Conservation (phyloP, 2,329 filamentous ascomycete species). For the Metarhizium anisopliae region DNA sequence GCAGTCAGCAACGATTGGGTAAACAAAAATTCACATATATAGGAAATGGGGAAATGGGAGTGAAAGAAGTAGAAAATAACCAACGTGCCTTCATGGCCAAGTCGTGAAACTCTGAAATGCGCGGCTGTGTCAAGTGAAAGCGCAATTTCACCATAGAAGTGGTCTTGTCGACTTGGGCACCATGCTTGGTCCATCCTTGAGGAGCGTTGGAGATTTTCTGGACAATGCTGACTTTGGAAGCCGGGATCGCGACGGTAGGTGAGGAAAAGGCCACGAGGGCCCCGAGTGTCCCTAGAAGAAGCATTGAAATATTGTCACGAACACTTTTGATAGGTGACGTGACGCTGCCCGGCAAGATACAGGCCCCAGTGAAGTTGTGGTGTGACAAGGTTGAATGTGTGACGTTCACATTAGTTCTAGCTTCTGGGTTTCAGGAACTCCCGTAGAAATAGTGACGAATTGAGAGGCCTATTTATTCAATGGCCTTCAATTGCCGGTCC, state of each 20-base stretch:
- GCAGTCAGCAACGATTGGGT: not conserved
- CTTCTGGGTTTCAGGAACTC: not conserved
- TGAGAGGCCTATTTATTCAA: not conserved
- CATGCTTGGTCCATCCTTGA: slow-evolving; percentile 3
- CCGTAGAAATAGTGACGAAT: too few relatives aligned
- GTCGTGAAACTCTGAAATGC: slow-evolving; percentile 3
- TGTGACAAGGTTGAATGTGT: too few relatives aligned
- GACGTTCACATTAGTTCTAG: not conserved
- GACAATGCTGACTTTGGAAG: not conserved
- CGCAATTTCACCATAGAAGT: slow-evolving; percentile 3
- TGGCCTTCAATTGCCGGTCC: not conserved
- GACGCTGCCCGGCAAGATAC: not conserved
- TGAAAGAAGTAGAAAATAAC: too few relatives aligned
- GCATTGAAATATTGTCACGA: not conserved
- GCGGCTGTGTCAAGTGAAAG: slow-evolving; percentile 4
- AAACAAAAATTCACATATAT: not conserved
- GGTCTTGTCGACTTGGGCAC: not conserved
- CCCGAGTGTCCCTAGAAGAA: not conserved
- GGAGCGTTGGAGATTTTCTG: slow-evolving; percentile 1
- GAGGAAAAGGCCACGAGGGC: not conserved
- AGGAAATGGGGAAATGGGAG: too few relatives aligned
- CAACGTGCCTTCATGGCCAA: slow-evolving; percentile 2
- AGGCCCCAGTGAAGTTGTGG: too few relatives aligned
- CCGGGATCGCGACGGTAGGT: not conserved
- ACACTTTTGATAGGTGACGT: not conserved